Evolutionary conservation across 2,329 filamentous ascomycete species (phyloP).

Genomic region (Claviceps digitariae): DNA sequence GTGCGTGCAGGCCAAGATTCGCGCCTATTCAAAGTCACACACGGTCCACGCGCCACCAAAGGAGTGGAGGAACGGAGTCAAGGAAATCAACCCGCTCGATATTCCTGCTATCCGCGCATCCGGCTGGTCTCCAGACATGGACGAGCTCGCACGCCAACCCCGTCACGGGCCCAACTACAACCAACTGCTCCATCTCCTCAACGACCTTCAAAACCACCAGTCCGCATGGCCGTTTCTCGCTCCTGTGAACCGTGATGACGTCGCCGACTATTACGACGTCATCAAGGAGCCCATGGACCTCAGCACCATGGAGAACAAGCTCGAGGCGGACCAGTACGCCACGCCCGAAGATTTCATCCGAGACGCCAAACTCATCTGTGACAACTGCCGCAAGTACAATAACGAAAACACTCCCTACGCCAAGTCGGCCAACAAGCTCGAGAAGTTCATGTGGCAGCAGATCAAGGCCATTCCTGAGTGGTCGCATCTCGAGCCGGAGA

Average conservation of each 20-base stretch:
- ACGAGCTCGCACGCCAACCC: slow-evolving; percentile 85
- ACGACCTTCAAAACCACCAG: slow-evolving; percentile 87
- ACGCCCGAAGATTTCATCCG: slow-evolving; percentile 85
- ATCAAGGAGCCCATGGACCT: slow-evolving; percentile 98
- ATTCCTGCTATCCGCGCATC: slow-evolving; percentile 83
- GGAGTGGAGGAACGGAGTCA: slow-evolving; percentile 66
- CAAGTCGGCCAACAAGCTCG: slow-evolving; percentile 86
- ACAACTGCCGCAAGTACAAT: slow-evolving; percentile 94
- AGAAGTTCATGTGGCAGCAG: slow-evolving; percentile 89
- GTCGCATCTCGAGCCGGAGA: slow-evolving; percentile 49
- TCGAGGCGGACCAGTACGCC: slow-evolving; percentile 71
- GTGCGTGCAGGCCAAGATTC: slow-evolving; percentile 85
- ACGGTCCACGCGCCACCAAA: slow-evolving; percentile 74
- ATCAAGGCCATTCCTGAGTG: slow-evolving; percentile 89
- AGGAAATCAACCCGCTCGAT: slow-evolving; percentile 68
- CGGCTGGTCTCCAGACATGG: slow-evolving; percentile 96
- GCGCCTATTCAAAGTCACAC: slow-evolving; percentile 79
- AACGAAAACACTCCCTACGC: slow-evolving; percentile 90
- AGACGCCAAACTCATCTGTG: slow-evolving; percentile 79
- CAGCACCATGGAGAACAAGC: slow-evolving; percentile 87
- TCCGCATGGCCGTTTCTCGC: slow-evolving; percentile 90
- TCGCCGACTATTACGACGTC: slow-evolving; percentile 97
- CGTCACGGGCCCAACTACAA: slow-evolving; percentile 96
- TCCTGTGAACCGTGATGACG: slow-evolving; percentile 89
- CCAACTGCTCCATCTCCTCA: slow-evolving; percentile 80